Evolutionary conservation across 495 filamentous ascomycete genomes (phyloP).

Genomic region (Aspergillus mulundensis): DNA sequence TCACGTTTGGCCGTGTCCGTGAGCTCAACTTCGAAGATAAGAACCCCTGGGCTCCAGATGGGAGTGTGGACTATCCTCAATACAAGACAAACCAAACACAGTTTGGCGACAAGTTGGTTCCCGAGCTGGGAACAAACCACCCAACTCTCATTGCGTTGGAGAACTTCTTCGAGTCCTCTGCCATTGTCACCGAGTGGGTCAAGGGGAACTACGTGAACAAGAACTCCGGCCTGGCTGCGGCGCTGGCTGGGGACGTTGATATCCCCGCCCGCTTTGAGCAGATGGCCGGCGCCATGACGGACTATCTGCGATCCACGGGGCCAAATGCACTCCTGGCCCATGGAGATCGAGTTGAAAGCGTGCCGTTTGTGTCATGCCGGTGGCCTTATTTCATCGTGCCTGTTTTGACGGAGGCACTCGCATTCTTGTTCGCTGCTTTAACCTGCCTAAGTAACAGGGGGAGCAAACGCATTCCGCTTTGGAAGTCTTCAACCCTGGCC

Average conservation of each 20-base stretch:
- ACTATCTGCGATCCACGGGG: constrained; percentile 13
- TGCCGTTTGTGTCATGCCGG: constrained; percentile 15
- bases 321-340: constrained; percentile 9
- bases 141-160: constrained; percentile 3
- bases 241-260: constrained; percentile 13
- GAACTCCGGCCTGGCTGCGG: constrained; percentile 10
- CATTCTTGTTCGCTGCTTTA: constrained; percentile 17
- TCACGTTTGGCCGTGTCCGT: constrained; percentile 7
- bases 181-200: constrained; percentile 13
- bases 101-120: not conserved
- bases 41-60: constrained; percentile 16
- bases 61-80: too few relatives aligned
- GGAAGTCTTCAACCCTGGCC: constrained; percentile 22
- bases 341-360: constrained; percentile 12
- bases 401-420: constrained; percentile 13
- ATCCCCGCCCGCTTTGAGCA: constrained; percentile 11
- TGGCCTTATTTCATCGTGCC: constrained; percentile 20
- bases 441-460: constrained; percentile 16
- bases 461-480: constrained; percentile 18
- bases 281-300: constrained; percentile 19
- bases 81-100: not conserved
- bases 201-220: constrained; percentile 12
- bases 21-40: constrained; percentile 12
- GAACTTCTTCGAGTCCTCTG: constrained; percentile 13
- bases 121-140: constrained; percentile 2